Evolutionary conservation across 306 rosid species (phyloP).

Genomic region (Urtica urens): DNA sequence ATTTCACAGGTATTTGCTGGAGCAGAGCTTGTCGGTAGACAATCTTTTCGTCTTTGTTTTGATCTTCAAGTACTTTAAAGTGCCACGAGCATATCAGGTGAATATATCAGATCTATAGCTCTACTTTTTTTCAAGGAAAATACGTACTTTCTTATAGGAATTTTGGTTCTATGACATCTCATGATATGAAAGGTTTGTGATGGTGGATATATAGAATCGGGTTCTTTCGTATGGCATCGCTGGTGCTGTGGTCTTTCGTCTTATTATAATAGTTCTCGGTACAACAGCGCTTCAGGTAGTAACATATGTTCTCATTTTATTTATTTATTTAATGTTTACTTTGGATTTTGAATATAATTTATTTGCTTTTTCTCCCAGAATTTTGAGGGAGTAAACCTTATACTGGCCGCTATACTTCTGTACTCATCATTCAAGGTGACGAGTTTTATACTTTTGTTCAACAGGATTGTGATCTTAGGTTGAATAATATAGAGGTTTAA

Average conservation of each 20-base stretch:
- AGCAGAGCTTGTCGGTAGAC: slow-evolving; percentile 96
- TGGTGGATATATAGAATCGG: slow-evolving; percentile 45
- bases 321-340: not conserved
- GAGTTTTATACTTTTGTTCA: slow-evolving; percentile 13
- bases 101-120: slow-evolving; percentile 3
- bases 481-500: no score
- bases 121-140: slow-evolving; percentile 18
- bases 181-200: slow-evolving; percentile 14
- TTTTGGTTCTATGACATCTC: not conserved
- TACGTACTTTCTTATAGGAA: not conserved
- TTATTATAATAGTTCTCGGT: slow-evolving; percentile 69
- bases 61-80: slow-evolving; percentile 83
- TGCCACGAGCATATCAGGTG: slow-evolving; percentile 78
- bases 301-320: slow-evolving; percentile 3
- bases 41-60: slow-evolving; percentile 88
- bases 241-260: slow-evolving; percentile 76
- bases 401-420: slow-evolving; percentile 66
- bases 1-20: slow-evolving; percentile 68
- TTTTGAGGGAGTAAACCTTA: slow-evolving; percentile 80
- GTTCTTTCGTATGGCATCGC: slow-evolving; percentile 92
- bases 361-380: slow-evolving; percentile 37
- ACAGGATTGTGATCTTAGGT: no score
- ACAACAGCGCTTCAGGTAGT: slow-evolving; percentile 72
- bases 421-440: slow-evolving; percentile 83
- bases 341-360: not conserved